A percentile compares a stretch with the other conserved stretches of the same genome.
Evolutionary conservation across 2,329 filamentous ascomycete genomes (phyloP).

Genomic region (Sphaerostilbella broomeana): DNA sequence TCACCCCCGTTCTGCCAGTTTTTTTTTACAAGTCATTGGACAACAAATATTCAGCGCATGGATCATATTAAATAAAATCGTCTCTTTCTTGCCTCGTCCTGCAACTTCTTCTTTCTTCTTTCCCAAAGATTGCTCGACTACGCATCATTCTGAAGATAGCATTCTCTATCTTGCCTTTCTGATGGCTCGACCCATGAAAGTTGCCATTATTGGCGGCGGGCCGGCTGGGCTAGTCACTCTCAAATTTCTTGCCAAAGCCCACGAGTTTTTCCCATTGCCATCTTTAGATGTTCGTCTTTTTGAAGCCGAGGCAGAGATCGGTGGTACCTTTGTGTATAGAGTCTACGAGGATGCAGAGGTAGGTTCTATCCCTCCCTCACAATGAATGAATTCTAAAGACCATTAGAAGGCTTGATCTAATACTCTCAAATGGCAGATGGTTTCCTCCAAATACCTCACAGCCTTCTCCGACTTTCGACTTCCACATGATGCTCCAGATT

Average conservation of each 20-base stretch:
- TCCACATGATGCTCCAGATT: slow-evolving; percentile 36
- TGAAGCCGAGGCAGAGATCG: slow-evolving; percentile 37
- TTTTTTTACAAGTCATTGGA: too few relatives aligned
- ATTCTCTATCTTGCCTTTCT: not conserved
- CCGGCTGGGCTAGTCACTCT: slow-evolving; percentile 37
- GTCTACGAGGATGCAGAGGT: slow-evolving; percentile 43
- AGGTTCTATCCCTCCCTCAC: not conserved
- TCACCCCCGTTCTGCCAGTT: too few relatives aligned
- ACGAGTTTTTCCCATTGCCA: slow-evolving; percentile 30
- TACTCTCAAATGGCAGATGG: slow-evolving; percentile 28
- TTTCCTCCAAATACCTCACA: slow-evolving; percentile 45
- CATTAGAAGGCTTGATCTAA: too few relatives aligned
- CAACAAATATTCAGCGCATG: too few relatives aligned
- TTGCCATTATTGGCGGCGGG: slow-evolving; percentile 39
- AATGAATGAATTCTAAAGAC: too few relatives aligned
- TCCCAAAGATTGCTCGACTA: not conserved
- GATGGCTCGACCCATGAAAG: slow-evolving; percentile 24
- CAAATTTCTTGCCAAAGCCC: slow-evolving; percentile 33
- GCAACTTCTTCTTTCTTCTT: not conserved
- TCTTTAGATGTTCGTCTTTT: slow-evolving; percentile 39
- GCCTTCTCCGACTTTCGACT: slow-evolving; percentile 44
- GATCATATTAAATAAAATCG: too few relatives aligned
- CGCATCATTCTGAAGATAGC: too few relatives aligned
- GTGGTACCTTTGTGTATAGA: slow-evolving; percentile 41
- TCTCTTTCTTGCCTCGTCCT: not conserved